These are phyloP conservation scores for Murraya paniculata DNA, from an alignment of 345 rosid genomes.

Conservation along the genomic window DNA sequence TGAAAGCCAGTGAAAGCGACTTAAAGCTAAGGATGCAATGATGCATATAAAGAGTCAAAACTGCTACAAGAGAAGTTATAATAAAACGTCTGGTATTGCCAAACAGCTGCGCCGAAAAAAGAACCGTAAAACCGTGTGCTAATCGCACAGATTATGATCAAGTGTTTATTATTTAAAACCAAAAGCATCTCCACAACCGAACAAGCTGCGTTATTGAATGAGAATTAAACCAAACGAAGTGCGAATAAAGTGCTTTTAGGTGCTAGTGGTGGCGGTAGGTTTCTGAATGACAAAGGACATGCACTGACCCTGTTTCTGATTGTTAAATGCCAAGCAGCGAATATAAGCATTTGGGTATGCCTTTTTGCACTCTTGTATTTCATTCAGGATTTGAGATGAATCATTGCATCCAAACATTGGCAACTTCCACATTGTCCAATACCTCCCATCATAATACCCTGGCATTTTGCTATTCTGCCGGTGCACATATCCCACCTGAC, in stretches of 20 bases:
- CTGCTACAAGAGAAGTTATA: background rate
- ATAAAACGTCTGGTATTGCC: background rate
- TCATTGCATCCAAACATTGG: constrained; percentile 79
- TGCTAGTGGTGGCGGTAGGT: constrained; percentile 22
- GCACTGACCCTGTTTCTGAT: constrained; percentile 52
- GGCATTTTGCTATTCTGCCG: constrained; percentile 57
- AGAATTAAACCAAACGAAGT: background rate
- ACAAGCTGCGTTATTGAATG: background rate
- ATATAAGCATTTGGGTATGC: constrained; percentile 51
- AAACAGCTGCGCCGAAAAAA: background rate
- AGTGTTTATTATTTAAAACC: background rate
- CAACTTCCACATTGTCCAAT: constrained; percentile 75
- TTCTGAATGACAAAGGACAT: constrained; percentile 58
- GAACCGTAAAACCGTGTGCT: background rate
- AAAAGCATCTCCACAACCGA: background rate
- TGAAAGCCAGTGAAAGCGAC: background rate
- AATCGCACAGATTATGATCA: background rate
- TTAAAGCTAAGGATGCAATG: background rate
- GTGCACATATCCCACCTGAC: constrained; percentile 37
- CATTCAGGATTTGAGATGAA: constrained; percentile 48
- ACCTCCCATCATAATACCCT: constrained; percentile 71
- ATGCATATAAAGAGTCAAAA: background rate
- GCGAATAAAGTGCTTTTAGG: background rate
- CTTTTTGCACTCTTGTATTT: constrained; percentile 44
- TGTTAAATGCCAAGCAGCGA: constrained; percentile 59